Evolutionary conservation across 2,329 filamentous ascomycete species (phyloP).

Genomic region (Tolypocladium guangdongense): DNA sequence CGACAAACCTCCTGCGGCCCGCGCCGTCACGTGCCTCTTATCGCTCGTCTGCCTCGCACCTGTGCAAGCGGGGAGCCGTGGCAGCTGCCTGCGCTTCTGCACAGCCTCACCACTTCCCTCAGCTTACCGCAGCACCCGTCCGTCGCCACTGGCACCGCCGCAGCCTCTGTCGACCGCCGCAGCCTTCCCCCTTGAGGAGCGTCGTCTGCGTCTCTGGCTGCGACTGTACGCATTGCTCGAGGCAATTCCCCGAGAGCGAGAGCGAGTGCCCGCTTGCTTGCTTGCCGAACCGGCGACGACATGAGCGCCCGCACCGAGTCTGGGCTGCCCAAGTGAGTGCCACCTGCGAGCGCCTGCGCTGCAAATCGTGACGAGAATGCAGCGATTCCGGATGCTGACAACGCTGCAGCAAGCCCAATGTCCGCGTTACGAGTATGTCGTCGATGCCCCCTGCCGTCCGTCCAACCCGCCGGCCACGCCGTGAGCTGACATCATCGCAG

Average conservation of each 20-base stretch:
- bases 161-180: background rate
- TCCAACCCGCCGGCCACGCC: conserved; percentile 3
- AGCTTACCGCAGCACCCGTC: background rate
- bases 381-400: conserved; percentile 16
- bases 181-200: conserved; percentile 1
- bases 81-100: conserved; percentile 6
- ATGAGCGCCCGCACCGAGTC: conserved; percentile 24
- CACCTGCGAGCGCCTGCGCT: background rate
- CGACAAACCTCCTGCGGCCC: background rate
- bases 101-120: conserved; percentile 5
- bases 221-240: conserved; percentile 8
- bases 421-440: conserved; percentile 80
- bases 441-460: conserved; percentile 4
- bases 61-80: conserved; percentile 3
- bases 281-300: conserved; percentile 4
- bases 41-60: background rate
- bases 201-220: conserved; percentile 5
- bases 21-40: conserved; percentile 2
- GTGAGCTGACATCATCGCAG: conserved; percentile 42
- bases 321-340: conserved; percentile 23
- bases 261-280: background rate
- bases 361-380: background rate
- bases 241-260: background rate
- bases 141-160: background rate
- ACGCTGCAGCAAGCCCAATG: conserved; percentile 60